These are phyloP conservation scores for Collybia sordida DNA, from an alignment of 768 basidiomycete species.

Conservation along the genomic window DNA sequence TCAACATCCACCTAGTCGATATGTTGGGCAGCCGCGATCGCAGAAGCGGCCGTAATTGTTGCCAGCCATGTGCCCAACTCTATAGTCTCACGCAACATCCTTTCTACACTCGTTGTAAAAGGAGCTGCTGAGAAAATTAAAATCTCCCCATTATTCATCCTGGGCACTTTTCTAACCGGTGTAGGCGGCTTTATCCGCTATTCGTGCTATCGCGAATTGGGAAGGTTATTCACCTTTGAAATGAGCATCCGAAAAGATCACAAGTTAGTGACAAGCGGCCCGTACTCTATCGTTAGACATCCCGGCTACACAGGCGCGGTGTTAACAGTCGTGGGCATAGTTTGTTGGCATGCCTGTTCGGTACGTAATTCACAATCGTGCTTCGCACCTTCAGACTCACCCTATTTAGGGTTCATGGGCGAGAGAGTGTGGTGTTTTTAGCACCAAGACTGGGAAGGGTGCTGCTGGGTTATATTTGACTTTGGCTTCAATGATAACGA, in stretches of 20 bases:
- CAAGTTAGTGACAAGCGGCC: conserved; percentile 34
- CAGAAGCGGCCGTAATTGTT: conserved; percentile 4
- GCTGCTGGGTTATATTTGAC: conserved; percentile 1
- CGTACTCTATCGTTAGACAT: conserved; percentile 40
- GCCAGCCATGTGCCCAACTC: background rate
- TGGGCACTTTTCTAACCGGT: conserved; percentile 23
- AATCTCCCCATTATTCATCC: conserved; percentile 24
- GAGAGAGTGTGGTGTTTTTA: conserved; percentile 6
- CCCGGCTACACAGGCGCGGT: conserved; percentile 28
- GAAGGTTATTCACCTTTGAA: conserved; percentile 39
- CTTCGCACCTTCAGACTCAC: background rate
- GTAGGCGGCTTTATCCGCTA: conserved; percentile 32
- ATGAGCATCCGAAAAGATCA: conserved; percentile 34
- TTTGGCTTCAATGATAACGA: background rate
- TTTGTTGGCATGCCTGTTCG: conserved; percentile 6
- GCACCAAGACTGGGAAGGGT: background rate
- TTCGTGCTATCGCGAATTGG: conserved; percentile 34
- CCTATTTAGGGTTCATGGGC: conserved; percentile 1
- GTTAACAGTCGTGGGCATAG: conserved; percentile 1
- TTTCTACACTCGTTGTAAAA: background rate
- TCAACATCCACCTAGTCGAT: too few species aligned
- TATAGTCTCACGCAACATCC: background rate
- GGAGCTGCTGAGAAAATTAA: conserved; percentile 1
- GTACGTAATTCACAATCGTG: background rate
- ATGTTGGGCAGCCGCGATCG: background rate